Conservation (phyloP, 768 basidiomycete species). For the Amanita molliuscula region DNA sequence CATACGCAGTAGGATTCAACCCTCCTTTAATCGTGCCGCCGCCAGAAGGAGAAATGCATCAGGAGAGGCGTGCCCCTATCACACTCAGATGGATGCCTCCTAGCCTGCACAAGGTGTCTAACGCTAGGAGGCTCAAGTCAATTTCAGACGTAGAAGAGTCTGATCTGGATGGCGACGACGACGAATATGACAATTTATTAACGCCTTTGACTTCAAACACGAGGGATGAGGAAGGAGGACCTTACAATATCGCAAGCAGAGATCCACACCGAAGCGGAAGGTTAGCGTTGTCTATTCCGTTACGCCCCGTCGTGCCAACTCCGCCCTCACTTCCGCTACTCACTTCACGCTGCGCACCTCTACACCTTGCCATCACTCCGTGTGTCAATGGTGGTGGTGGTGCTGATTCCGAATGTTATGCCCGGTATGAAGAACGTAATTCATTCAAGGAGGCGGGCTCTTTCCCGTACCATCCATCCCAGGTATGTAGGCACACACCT, state of each 20-base stretch:
- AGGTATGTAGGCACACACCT: constrained; percentile 13
- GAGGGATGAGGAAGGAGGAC: constrained; percentile 2
- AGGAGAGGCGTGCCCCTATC: constrained; percentile 13
- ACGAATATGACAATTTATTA: constrained; percentile 1
- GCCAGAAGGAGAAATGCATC: constrained; percentile 6
- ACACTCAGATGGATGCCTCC: constrained; percentile 34
- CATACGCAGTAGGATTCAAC: constrained; percentile 29
- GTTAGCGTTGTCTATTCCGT: constrained; percentile 16
- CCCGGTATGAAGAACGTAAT: constrained; percentile 20
- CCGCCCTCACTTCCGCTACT: constrained; percentile 5
- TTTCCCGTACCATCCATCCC: constrained; percentile 22
- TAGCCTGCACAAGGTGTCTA: constrained; percentile 21
- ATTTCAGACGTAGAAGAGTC: constrained; percentile 16
- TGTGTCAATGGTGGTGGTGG: neutral
- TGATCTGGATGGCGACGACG: constrained; percentile 11
- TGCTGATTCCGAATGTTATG: constrained; percentile 8
- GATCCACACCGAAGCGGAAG: constrained; percentile 4
- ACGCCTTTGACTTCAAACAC: constrained; percentile 3
- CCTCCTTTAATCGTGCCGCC: constrained; percentile 22
- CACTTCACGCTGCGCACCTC: constrained; percentile 1
- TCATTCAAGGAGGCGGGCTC: constrained; percentile 17
- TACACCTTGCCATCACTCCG: neutral
- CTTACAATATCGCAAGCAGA: neutral
- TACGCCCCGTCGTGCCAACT: constrained; percentile 16
- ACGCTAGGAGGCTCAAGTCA: constrained; percentile 14